A percentile compares a stretch with the other conserved stretches of the same genome.
Conservation (phyloP, 148 eudicot genomes). For the Persicaria tinctoria region DNA sequence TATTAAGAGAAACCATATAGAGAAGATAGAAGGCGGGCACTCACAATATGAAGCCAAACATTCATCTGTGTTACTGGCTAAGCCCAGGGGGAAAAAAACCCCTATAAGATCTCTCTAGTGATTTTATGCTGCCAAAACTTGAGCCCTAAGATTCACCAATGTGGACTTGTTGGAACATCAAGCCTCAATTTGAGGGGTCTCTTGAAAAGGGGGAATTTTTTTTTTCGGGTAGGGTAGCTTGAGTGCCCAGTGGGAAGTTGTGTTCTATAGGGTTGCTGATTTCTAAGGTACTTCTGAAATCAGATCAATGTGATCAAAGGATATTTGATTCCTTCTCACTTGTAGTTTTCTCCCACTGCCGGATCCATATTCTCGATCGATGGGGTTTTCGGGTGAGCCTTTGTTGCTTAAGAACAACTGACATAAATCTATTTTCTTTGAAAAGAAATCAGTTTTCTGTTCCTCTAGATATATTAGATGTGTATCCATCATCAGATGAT, state of each 20-base stretch:
- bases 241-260: constrained; percentile 8
- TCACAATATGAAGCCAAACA: too few species aligned
- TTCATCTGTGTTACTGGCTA: too few species aligned
- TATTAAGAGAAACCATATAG: too few species aligned
- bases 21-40: too few species aligned
- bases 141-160: constrained; percentile 2
- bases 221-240: neutral
- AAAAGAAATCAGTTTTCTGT: neutral
- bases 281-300: neutral
- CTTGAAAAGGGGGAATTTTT: neutral
- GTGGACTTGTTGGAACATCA: neutral
- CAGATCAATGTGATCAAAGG: neutral
- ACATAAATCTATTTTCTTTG: neutral
- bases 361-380: neutral
- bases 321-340: constrained; percentile 2
- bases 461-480: neutral
- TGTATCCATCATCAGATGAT: too few species aligned
- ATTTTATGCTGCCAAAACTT: constrained; percentile 6
- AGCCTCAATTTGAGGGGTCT: neutral
- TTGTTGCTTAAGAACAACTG: neutral
- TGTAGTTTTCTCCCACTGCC: neutral
- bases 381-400: too few species aligned
- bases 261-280: neutral
- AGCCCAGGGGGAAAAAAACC: neutral
- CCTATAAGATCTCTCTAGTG: neutral